These are phyloP conservation scores for Fragaria ananassa DNA, from an alignment of 306 rosid species.

Conservation along the genomic window DNA sequence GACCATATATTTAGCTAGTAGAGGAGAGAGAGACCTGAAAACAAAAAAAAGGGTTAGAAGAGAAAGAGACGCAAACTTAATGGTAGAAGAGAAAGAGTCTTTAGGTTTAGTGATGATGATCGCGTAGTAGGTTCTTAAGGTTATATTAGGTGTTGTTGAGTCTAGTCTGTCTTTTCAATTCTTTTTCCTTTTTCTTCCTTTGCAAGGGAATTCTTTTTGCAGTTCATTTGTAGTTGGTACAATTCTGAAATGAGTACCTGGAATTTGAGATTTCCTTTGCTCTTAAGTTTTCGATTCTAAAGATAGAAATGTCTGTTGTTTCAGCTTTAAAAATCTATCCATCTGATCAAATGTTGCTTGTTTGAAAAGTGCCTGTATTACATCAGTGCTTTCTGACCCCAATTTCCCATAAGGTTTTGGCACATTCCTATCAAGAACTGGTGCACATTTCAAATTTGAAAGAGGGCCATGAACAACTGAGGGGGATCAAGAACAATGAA, in stretches of 20 bases:
- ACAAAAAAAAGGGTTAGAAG: conserved; percentile 16
- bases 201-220: conserved; percentile 92
- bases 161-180: conserved; percentile 44
- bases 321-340: too few species aligned
- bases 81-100: conserved; percentile 44
- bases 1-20: conserved; percentile 64
- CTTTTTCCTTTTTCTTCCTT: conserved; percentile 48
- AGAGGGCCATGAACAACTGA: conserved; percentile 12
- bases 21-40: conserved; percentile 38
- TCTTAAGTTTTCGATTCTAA: background rate
- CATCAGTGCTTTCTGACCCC: conserved; percentile 15
- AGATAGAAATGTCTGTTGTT: background rate
- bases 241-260: conserved; percentile 62
- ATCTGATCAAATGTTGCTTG: background rate
- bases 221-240: conserved; percentile 81
- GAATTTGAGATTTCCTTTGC: conserved; percentile 41
- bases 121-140: conserved; percentile 42
- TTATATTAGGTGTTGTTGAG: conserved; percentile 41
- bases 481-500: conserved; percentile 1
- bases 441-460: conserved; percentile 16
- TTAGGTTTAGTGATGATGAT: conserved; percentile 49
- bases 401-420: background rate
- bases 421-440: background rate
- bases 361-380: background rate
- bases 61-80: conserved; percentile 52